Evolutionary conservation across 2,329 filamentous ascomycete species (phyloP).

Genomic region (Apiospora malaysiana): DNA sequence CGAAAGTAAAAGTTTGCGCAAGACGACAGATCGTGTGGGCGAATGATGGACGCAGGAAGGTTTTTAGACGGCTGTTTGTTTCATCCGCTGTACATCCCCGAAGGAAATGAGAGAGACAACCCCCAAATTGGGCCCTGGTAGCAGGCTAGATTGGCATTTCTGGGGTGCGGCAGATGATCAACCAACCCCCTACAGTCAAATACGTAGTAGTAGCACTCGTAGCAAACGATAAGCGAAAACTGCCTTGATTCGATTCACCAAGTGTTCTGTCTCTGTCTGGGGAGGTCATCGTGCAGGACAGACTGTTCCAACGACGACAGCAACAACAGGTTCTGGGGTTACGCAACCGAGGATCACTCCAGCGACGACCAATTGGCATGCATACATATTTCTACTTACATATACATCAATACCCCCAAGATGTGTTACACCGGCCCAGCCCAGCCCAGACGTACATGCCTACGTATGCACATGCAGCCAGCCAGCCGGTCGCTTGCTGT

Average conservation of each 20-base stretch:
- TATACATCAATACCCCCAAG: background rate
- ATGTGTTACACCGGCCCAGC: background rate
- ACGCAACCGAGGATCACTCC: background rate
- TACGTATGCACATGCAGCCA: background rate
- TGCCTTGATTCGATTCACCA: background rate
- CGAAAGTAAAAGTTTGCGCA: background rate
- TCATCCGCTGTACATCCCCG: constrained; percentile 1
- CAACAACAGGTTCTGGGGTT: background rate
- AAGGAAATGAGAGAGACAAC: constrained; percentile 4
- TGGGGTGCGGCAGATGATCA: constrained; percentile 4
- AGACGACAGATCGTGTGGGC: too few species aligned
- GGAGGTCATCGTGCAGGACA: constrained; percentile 13
- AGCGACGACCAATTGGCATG: too few species aligned
- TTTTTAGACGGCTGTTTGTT: constrained; percentile 2
- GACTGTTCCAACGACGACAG: background rate
- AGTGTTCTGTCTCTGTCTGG: constrained; percentile 3
- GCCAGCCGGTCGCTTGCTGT: background rate
- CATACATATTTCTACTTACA: too few species aligned
- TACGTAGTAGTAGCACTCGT: background rate
- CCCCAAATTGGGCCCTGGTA: background rate
- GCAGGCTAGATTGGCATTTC: background rate
- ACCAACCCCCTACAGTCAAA: background rate
- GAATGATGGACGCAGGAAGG: background rate
- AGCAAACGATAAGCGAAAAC: constrained; percentile 4
- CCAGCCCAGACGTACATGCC: background rate